Conservation (phyloP, 2,329 filamentous ascomycete species). For the Dactylonectria estremocensis region DNA sequence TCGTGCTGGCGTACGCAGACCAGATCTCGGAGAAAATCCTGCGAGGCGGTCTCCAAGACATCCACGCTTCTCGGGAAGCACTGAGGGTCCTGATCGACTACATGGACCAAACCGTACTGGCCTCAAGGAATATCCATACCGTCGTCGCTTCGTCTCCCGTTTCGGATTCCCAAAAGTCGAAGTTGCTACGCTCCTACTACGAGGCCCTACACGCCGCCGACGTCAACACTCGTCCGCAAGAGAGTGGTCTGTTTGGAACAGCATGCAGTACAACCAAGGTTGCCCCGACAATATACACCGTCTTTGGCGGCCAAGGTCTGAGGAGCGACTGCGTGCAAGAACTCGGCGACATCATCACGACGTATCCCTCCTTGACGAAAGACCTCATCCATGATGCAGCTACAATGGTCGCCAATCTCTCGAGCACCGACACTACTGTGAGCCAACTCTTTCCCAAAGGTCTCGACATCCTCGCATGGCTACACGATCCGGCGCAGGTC, state of each 20-base stretch:
- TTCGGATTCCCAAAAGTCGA: slow-evolving; percentile 14
- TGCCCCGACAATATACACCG: slow-evolving; percentile 10
- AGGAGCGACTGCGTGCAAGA: slow-evolving; percentile 18
- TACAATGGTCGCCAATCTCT: not conserved
- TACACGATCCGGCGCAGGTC: not conserved
- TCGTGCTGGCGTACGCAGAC: slow-evolving; percentile 20
- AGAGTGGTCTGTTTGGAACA: slow-evolving; percentile 22
- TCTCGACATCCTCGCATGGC: slow-evolving; percentile 14
- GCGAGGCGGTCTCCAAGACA: not conserved
- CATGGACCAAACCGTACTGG: slow-evolving; percentile 18
- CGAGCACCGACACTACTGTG: not conserved
- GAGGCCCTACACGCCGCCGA: slow-evolving; percentile 23
- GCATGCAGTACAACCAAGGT: not conserved
- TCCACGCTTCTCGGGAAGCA: slow-evolving; percentile 2
- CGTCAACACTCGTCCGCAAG: slow-evolving; percentile 7
- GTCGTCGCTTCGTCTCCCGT: slow-evolving; percentile 7
- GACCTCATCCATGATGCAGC: slow-evolving; percentile 4
- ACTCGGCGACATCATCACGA: slow-evolving; percentile 13
- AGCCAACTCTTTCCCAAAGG: slow-evolving; percentile 9
- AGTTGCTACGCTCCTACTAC: slow-evolving; percentile 23
- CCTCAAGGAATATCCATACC: slow-evolving; percentile 15
- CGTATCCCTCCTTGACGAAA: slow-evolving; percentile 17
- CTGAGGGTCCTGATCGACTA: slow-evolving; percentile 20
- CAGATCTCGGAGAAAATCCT: slow-evolving; percentile 1
- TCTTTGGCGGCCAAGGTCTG: slow-evolving; percentile 31